These are phyloP conservation scores for Geoglossum glabrum DNA, from an alignment of 495 filamentous ascomycete species.

Conservation along the genomic window DNA sequence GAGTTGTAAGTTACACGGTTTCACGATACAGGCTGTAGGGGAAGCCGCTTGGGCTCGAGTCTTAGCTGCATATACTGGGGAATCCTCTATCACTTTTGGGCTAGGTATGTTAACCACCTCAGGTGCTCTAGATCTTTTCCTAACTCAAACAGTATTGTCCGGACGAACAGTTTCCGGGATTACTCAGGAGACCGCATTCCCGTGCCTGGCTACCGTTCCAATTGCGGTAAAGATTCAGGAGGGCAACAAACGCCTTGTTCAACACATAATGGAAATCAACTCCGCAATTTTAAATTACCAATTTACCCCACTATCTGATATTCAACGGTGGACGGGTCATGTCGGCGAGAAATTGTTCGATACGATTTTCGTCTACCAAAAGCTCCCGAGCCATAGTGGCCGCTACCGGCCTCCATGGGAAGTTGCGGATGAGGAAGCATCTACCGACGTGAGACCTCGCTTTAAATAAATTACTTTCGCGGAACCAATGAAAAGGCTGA, in stretches of 20 bases:
- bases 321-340: conserved; percentile 44
- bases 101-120: background rate
- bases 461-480: background rate
- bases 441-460: conserved; percentile 26
- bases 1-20: conserved; percentile 27
- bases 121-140: background rate
- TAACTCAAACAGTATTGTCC: conserved; percentile 27
- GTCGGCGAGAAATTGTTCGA: conserved; percentile 47
- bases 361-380: conserved; percentile 64
- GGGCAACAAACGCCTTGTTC: conserved; percentile 33
- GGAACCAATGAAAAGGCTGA: background rate
- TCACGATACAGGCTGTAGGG: conserved; percentile 48
- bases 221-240: conserved; percentile 28
- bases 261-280: conserved; percentile 39
- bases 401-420: conserved; percentile 20
- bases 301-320: conserved; percentile 41
- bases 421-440: conserved; percentile 31
- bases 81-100: conserved; percentile 46
- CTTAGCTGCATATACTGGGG: conserved; percentile 51
- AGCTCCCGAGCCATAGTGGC: conserved; percentile 14
- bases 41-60: conserved; percentile 59
- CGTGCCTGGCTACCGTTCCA: conserved; percentile 56
- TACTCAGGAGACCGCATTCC: conserved; percentile 37
- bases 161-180: conserved; percentile 35
- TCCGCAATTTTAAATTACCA: conserved; percentile 41